A percentile compares a stretch with the other conserved stretches of the same genome.
These are phyloP conservation scores for Helenozyma baotianmanensis DNA, from an alignment of 805 yeast species.

Conservation along the genomic window DNA sequence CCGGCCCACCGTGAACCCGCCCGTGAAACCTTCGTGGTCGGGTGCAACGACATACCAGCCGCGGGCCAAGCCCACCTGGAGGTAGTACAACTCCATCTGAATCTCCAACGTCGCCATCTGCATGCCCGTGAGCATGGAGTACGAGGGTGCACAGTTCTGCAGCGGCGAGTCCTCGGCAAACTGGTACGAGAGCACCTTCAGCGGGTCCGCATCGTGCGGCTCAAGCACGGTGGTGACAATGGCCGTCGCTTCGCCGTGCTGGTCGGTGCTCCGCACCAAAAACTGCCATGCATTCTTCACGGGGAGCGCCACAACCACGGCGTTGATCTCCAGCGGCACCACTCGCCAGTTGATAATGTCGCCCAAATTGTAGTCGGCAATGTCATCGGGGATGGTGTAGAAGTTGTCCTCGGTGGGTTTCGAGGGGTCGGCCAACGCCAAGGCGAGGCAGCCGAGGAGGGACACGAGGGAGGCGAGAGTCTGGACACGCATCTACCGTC, in stretches of 20 bases:
- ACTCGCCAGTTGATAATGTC: constrained; percentile 6
- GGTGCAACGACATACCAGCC: constrained; percentile 35
- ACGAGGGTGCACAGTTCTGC: constrained; percentile 19
- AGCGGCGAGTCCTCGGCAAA: constrained; percentile 19
- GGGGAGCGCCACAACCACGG: constrained; percentile 2
- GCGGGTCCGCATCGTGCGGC: constrained; percentile 18
- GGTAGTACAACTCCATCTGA: constrained; percentile 12
- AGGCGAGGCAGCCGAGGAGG: no score
- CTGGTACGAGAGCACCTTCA: constrained; percentile 17
- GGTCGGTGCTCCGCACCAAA: constrained; percentile 19
- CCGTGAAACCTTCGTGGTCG: constrained; percentile 32
- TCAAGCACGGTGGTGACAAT: constrained; percentile 19
- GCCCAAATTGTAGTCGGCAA: constrained; percentile 4
- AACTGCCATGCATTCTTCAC: constrained; percentile 17
- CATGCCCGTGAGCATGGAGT: constrained; percentile 14
- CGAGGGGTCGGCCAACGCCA: constrained; percentile 2
- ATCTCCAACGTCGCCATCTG: constrained; percentile 10
- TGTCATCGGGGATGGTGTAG: constrained; percentile 6
- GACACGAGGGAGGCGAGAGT: no score
- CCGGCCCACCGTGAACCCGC: constrained; percentile 30
- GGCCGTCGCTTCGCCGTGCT: constrained; percentile 17
- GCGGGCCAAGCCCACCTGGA: constrained; percentile 12
- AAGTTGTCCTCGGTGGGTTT: constrained; percentile 9
- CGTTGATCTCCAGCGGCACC: constrained; percentile 1
- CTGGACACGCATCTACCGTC: no score